phyloP scores from a whole-genome alignment of 129 eudicot genomes.

The Centaurea solstitialis region DNA sequence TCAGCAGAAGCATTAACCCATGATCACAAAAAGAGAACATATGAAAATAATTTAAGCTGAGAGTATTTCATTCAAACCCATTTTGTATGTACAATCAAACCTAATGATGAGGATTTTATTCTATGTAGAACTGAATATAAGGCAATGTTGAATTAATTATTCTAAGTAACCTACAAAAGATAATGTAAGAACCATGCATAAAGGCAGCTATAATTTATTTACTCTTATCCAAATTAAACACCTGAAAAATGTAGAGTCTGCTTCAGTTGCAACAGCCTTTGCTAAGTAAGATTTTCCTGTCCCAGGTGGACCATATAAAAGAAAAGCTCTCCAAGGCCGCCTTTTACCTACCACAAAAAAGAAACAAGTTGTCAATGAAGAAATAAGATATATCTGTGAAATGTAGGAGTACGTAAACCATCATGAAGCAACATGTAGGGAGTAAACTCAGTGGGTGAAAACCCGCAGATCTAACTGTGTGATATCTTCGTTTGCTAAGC shows the following conservation, averaged over 20 bases:
- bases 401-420: neutral
- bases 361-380: neutral
- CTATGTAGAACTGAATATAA: neutral
- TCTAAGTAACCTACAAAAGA: neutral
- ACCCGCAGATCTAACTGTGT: neutral
- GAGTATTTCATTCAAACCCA: neutral
- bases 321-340: conserved; percentile 99
- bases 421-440: neutral
- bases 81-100: conserved; percentile 9
- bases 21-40: neutral
- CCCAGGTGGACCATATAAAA: conserved; percentile 98
- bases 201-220: neutral
- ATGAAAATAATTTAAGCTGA: neutral
- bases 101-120: neutral
- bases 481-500: neutral
- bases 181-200: neutral
- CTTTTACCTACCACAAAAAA: conserved; percentile 69
- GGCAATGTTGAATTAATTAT: neutral
- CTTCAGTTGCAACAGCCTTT: conserved; percentile 99
- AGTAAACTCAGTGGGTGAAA: neutral
- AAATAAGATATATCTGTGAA: neutral
- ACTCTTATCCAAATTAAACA: conserved; percentile 12
- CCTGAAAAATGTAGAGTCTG: conserved; percentile 98
- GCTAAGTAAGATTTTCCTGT: conserved; percentile 99
- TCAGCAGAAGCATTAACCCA: neutral